These are phyloP conservation scores for Hyphodiscus sp. DNA, from an alignment of 2,329 filamentous ascomycete genomes.

Conservation along the genomic window DNA sequence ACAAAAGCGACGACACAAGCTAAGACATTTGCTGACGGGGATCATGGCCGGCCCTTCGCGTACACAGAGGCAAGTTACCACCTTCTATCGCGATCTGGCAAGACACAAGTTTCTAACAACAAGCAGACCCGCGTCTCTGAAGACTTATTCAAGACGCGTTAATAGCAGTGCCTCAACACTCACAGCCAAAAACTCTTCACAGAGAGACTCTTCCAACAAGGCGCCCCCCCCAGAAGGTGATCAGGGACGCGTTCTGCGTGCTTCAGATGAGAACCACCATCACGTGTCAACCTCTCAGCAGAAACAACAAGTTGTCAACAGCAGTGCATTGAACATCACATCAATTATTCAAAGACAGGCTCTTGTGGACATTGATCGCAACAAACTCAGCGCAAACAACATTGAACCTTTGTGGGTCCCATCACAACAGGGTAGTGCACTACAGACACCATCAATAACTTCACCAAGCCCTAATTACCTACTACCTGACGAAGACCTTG, in stretches of 20 bases:
- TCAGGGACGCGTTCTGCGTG: neutral
- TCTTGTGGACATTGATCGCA: neutral
- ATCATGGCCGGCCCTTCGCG: neutral
- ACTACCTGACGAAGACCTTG: neutral
- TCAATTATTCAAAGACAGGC: neutral
- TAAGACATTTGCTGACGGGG: neutral
- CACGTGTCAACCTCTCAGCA: neutral
- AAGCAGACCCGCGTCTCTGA: conserved; percentile 10
- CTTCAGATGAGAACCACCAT: neutral
- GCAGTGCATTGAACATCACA: neutral
- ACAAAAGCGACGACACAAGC: neutral
- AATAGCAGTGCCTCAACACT: conserved; percentile 9
- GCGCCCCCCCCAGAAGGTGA: neutral
- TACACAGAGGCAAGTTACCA: neutral
- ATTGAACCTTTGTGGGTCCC: neutral
- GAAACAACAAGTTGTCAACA: neutral
- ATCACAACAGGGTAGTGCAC: neutral
- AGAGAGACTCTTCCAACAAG: neutral
- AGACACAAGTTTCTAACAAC: conserved; percentile 3
- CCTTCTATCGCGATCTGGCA: neutral
- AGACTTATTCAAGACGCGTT: conserved; percentile 24
- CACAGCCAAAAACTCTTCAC: conserved; percentile 12
- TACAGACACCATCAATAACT: neutral
- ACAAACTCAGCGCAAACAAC: neutral
- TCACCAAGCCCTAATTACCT: neutral